Percentiles rank a stretch among this genome's conserved stretches.
Conservation (phyloP, 345 rosid genomes). For the Eucalyptus cloeziana region DNA sequence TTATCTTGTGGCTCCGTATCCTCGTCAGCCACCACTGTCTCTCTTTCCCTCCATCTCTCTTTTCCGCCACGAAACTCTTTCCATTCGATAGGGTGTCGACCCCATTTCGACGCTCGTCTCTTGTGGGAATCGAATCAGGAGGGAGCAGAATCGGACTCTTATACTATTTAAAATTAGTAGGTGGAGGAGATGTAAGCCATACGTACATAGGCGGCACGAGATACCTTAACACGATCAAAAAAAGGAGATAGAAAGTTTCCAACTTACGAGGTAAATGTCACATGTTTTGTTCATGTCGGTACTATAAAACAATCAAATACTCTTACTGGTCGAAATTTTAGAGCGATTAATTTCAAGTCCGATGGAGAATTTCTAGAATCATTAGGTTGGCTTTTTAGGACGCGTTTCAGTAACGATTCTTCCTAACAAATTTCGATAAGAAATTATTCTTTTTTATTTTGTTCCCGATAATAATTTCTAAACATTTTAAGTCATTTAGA, state of each 20-base stretch:
- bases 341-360: neutral
- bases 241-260: neutral
- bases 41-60: neutral
- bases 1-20: neutral
- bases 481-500: too few relatives aligned
- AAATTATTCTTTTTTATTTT: too few relatives aligned
- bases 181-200: neutral
- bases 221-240: neutral
- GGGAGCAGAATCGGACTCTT: neutral
- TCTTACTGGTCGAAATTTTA: fast-evolving
- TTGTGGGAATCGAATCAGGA: neutral
- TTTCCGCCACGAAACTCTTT: neutral
- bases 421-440: too few relatives aligned
- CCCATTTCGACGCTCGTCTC: neutral
- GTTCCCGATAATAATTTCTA: too few relatives aligned
- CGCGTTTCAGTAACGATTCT: too few relatives aligned
- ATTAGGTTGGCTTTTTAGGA: neutral
- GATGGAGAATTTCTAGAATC: neutral
- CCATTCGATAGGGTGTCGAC: neutral
- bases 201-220: neutral
- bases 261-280: neutral
- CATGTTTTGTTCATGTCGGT: fast-evolving
- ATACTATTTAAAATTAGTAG: neutral
- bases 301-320: neutral
- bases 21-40: neutral